Conservation (phyloP, 169 alveolate species). For the Plasmodium coatneyi region DNA sequence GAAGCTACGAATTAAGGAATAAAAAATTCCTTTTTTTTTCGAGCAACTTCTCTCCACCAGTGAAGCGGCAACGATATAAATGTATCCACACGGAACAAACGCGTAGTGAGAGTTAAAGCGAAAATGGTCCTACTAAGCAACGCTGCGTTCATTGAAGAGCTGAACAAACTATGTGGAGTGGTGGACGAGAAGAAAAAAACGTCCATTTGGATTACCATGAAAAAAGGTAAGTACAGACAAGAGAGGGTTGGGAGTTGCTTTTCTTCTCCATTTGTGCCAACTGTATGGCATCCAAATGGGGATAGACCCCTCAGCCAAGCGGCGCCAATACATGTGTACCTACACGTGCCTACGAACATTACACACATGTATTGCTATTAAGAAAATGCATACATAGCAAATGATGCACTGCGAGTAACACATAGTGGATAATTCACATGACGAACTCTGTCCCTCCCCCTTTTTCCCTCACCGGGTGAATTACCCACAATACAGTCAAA, state of each 20-base stretch:
- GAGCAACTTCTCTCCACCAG: neutral
- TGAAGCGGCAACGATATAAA: neutral
- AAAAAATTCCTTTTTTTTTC: neutral
- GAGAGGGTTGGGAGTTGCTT: neutral
- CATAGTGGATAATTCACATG: neutral
- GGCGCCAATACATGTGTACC: neutral
- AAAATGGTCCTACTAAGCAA: constrained; percentile 81
- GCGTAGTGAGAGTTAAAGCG: neutral
- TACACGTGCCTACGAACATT: neutral
- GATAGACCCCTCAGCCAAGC: neutral
- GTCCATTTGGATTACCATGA: constrained; percentile 83
- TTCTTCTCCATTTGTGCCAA: neutral
- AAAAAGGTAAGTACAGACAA: constrained; percentile 76
- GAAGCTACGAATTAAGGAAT: neutral
- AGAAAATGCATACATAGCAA: neutral
- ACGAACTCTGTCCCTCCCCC: neutral
- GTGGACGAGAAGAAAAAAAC: constrained; percentile 74
- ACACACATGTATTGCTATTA: neutral
- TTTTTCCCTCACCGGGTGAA: neutral
- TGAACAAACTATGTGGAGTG: constrained; percentile 76
- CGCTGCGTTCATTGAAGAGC: constrained; percentile 76
- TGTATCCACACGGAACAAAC: neutral
- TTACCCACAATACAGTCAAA: constrained; percentile 11
- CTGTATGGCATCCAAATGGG: neutral
- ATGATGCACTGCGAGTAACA: neutral